Evolutionary conservation across 202 grass and related monocot genomes (phyloP), one percentile per base, ranked within the genome.

Genomic region (Schoenoplectus tabernaemontani): DNA sequence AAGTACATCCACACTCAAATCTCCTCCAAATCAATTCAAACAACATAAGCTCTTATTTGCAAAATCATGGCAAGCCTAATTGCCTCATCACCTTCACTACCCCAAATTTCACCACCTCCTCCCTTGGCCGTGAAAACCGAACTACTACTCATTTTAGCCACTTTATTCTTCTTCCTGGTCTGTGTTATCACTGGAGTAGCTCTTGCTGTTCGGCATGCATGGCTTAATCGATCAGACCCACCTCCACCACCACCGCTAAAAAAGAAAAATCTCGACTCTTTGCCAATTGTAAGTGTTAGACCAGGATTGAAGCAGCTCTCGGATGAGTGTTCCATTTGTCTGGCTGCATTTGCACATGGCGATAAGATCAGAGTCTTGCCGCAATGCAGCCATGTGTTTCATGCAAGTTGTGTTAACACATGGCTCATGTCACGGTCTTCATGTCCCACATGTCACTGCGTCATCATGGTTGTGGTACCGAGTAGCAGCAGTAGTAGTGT

Each of bases 261-360:
- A 50, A 83, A 36, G 82, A 88, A 61, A 78, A 81, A 68, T 77
- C 86, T 96, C 32, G 64, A 70, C 38, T 86, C 82, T 11, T 62
- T 96, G 57, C 89, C 90, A 0, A 90, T 83, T 57, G 70, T 85
- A 74, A 59, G 82, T 59, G 86, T 89, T 83, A 67, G 7, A 20
- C 51, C 5, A 9, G 68, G 17, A 19, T 62, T 26, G 34, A 64
- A 2, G 4, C 17, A n/a, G 28, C 4, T 23, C n/a, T 16, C 50
- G 4, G 66, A 10, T 2, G 82, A 93, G 88, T 93, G 91, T 76
- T 84, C 76, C 38, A 95, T 95, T 76, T 95, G 92, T 76, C 83
- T 95, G 23, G 74, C 78, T 4, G 77, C 73, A 57, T 95, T 95
- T 83, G 56, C 83, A 1, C 9, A 68, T 7, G 92, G 87, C 20